A percentile compares a stretch with the other conserved stretches of the same genome.
phyloP scores from a whole-genome alignment of 2,329 filamentous ascomycete species.

The Sporothrix dimorphospora region DNA sequence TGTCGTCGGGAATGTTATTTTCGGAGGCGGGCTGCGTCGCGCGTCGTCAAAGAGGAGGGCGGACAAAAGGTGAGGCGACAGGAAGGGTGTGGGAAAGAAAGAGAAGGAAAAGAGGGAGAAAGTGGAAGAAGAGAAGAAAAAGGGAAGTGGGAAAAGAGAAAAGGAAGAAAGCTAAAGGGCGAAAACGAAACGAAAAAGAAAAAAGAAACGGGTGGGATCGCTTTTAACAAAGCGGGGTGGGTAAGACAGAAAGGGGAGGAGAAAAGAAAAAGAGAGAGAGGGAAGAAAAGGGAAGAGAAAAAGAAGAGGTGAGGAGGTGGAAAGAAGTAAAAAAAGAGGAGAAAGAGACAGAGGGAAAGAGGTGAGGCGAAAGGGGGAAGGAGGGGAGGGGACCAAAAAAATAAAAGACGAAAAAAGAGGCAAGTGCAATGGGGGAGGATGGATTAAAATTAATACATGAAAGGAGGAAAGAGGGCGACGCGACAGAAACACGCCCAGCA shows the following conservation, averaged over 20 bases:
- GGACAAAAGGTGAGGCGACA: background rate
- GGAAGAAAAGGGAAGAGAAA: background rate
- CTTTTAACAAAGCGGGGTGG: conserved; percentile 22
- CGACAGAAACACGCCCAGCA: conserved; percentile 17
- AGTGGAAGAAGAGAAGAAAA: background rate
- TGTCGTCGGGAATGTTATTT: background rate
- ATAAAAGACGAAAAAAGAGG: conserved; percentile 5
- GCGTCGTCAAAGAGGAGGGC: conserved; percentile 11
- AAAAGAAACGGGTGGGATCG: conserved; percentile 18
- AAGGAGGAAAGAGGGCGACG: background rate
- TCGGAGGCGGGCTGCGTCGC: background rate
- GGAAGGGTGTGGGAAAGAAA: background rate
- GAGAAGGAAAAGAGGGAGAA: background rate
- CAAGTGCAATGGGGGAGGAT: background rate
- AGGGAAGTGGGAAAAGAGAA: background rate
- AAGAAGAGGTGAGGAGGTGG: background rate
- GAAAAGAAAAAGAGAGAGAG: conserved; percentile 11
- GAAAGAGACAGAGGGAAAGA: background rate
- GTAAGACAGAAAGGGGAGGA: conserved; percentile 20
- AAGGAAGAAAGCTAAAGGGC: conserved; percentile 1
- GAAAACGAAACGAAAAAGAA: background rate
- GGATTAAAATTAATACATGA: background rate
- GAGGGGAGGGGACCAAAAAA: background rate
- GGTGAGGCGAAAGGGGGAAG: background rate
- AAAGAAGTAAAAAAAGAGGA: background rate